phyloP scores from a whole-genome alignment of 108 stramenopile genomes.

The Mediolabrus comicus region DNA sequence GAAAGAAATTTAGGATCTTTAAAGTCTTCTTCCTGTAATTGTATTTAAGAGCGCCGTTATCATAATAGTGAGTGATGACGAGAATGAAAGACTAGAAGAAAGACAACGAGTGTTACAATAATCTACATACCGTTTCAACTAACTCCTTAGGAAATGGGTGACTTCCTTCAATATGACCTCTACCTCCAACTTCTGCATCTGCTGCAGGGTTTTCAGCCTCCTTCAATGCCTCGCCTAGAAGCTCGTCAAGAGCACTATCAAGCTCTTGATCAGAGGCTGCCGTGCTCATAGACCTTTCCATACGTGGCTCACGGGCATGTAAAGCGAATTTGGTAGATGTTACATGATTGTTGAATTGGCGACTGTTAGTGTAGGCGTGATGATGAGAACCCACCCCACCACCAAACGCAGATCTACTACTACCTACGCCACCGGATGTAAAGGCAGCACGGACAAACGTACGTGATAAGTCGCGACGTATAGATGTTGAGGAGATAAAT shows the following conservation, averaged over 20 bases:
- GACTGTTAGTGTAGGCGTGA: background rate
- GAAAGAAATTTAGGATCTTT: slow-evolving; percentile 71
- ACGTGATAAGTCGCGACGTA: background rate
- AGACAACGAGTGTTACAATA: background rate
- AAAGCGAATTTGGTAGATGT: background rate
- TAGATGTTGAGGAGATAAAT: background rate
- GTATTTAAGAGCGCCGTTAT: background rate
- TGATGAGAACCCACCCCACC: background rate
- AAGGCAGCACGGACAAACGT: slow-evolving; percentile 16
- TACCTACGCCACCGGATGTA: background rate
- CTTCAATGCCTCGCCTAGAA: slow-evolving; percentile 44
- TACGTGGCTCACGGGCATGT: background rate
- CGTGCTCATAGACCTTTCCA: slow-evolving; percentile 13
- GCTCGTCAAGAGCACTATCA: slow-evolving; percentile 58
- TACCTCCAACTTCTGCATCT: slow-evolving; percentile 11
- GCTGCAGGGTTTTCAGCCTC: slow-evolving; percentile 14
- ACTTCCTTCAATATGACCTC: slow-evolving; percentile 29
- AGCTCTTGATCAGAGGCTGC: slow-evolving; percentile 55
- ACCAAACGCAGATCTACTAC: background rate
- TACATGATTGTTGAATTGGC: background rate
- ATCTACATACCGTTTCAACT: slow-evolving; percentile 22
- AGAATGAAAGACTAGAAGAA: background rate
- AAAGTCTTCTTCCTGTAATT: slow-evolving; percentile 43
- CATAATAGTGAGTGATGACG: background rate
- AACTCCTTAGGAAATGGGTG: slow-evolving; percentile 27